These are phyloP conservation scores for Neonothopanus nambi DNA, from an alignment of 1,284 basidiomycete genomes.

Conservation along the genomic window DNA sequence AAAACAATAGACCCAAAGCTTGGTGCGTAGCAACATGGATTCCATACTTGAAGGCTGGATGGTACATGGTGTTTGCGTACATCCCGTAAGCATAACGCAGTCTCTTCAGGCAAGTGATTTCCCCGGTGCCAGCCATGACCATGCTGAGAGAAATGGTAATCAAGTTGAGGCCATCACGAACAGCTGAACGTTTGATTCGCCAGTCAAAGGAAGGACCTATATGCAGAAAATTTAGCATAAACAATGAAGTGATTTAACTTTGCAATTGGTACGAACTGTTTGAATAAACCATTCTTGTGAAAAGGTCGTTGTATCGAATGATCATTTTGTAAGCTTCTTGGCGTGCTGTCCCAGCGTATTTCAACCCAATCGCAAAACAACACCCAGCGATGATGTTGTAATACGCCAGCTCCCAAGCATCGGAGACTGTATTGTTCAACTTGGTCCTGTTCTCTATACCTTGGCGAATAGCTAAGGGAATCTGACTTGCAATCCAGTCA, in stretches of 20 bases:
- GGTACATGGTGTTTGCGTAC: slow-evolving; percentile 78
- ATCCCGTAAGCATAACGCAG: slow-evolving; percentile 91
- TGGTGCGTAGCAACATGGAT: slow-evolving; percentile 91
- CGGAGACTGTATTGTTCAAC: slow-evolving; percentile 60
- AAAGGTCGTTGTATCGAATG: slow-evolving; percentile 78
- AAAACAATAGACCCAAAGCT: slow-evolving; percentile 90
- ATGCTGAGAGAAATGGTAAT: slow-evolving; percentile 85
- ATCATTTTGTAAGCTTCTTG: slow-evolving; percentile 85
- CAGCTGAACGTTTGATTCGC: slow-evolving; percentile 80
- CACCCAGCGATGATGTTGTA: slow-evolving; percentile 89
- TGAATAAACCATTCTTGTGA: slow-evolving; percentile 66
- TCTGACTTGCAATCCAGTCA: slow-evolving; percentile 77
- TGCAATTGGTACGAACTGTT: slow-evolving; percentile 46
- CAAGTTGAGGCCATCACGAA: slow-evolving; percentile 87
- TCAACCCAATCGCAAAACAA: slow-evolving; percentile 90
- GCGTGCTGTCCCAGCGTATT: slow-evolving; percentile 90
- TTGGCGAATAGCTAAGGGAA: slow-evolving; percentile 70
- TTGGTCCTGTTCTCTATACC: slow-evolving; percentile 54
- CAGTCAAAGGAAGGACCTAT: slow-evolving; percentile 79
- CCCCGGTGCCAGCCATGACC: slow-evolving; percentile 96
- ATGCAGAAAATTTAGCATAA: slow-evolving; percentile 1
- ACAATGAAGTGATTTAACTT: background rate
- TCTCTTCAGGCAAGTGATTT: slow-evolving; percentile 87
- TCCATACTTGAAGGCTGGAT: slow-evolving; percentile 82
- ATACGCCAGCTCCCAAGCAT: slow-evolving; percentile 83